Base-by-base conservation (phyloP, 495 filamentous ascomycete species). In the Tirmania nivea region DNA sequence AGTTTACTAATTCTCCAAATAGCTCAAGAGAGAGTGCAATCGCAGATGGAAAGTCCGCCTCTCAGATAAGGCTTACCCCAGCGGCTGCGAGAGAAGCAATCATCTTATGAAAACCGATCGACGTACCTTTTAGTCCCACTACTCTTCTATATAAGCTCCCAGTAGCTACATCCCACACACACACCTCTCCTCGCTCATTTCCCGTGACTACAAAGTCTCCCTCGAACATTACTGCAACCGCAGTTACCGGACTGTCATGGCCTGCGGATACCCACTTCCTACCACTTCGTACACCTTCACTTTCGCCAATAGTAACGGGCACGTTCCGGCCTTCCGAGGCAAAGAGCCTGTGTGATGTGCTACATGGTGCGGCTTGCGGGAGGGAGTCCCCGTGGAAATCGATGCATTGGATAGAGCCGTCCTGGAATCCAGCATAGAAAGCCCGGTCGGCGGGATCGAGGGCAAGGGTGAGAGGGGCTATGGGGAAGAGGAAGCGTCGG, bases 391-490 rank as follows among this genome's bases (percentile, higher is more conserved):
- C 53, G 36, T 60, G 59, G 57, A 95, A 76, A 58, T 88, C 80
- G 34, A 90, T 66, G n/a, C 81, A 70, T 61, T 89, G 87, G 16
- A 94, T 68, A 19, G 78, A 83, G 6, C 87, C 82, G 62, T 94
- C 84, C 55, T 85, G 83, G 57, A 86, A 84, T 10, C 84, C 84
- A 21, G 78, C 77, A 62, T 84, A 95, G 55, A 84, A 74, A 10
- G 81, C 86, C 39, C 90, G 75, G 52, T 90, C 81, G 48, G 79
- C 81, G 1, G 89, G 83, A 63, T 97, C 90, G 5, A 96, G 67
- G 9, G 76, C 71, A 25, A 94, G 60, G 57, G 79, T 86, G 25
- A 78, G 69, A 16, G 88, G 83, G 20, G 73, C 71, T n/a, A 70
- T 72, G 1, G 82, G 74, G 49, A 94, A 75, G 17, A 96, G 71